Evolutionary conservation across 163 green algal genomes (phyloP).

Genomic region (Scenedesmus sp.): DNA sequence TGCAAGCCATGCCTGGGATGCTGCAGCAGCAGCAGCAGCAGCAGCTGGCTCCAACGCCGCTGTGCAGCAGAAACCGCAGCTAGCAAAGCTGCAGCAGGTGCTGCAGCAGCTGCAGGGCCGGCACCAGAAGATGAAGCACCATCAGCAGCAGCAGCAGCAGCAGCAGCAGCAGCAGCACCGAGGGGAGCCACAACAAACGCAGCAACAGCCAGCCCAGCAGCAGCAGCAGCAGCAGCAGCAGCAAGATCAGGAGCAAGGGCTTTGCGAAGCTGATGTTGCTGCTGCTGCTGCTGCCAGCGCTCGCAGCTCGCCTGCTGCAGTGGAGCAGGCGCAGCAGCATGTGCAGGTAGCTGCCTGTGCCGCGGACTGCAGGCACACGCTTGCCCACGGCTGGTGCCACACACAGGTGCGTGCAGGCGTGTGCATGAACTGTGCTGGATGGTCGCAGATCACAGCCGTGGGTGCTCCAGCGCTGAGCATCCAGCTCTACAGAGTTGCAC

Average conservation of each 20-base stretch:
- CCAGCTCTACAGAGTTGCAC: not conserved
- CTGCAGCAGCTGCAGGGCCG: slow-evolving; percentile 17
- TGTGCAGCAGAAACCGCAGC: slow-evolving; percentile 15
- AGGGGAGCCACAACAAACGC: not conserved
- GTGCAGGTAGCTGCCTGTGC: slow-evolving; percentile 20
- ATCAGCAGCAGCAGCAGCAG: slow-evolving; percentile 43
- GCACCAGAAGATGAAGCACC: not conserved
- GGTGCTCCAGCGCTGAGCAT: not conserved
- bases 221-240: not conserved
- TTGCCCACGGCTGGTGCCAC: slow-evolving; percentile 50
- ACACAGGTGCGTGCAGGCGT: slow-evolving; percentile 18
- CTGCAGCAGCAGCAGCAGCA: slow-evolving; percentile 28
- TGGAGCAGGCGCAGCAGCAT: not conserved
- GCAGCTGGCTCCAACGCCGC: not conserved
- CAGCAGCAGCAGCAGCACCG: slow-evolving; percentile 22
- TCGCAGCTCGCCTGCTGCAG: not conserved
- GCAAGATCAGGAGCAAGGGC: not conserved
- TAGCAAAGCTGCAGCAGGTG: slow-evolving; percentile 14
- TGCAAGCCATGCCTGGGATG: not conserved
- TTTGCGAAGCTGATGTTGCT: not conserved
- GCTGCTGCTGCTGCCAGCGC: not conserved
- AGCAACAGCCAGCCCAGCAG: not conserved
- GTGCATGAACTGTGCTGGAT: not conserved
- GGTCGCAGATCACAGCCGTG: not conserved
- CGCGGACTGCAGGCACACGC: slow-evolving; percentile 8